Evolutionary conservation across 768 basidiomycete species (phyloP).

Genomic region (Leccinellum luteum): DNA sequence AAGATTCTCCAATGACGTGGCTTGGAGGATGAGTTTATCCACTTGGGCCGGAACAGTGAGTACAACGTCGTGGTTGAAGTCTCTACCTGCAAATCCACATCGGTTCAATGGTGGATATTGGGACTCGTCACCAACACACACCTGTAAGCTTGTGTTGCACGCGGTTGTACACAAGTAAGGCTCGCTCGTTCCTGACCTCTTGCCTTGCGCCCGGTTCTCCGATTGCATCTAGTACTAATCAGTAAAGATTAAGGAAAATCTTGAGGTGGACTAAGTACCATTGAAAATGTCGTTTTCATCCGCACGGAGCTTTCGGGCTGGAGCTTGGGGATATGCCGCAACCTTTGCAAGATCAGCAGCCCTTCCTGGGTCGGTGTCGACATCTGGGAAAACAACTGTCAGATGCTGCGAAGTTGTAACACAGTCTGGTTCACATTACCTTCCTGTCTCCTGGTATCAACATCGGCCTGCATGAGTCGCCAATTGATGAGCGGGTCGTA

Average conservation of each 20-base stretch:
- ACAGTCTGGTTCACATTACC: slow-evolving; percentile 39
- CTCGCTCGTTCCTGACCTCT: slow-evolving; percentile 90
- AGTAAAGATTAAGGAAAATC: slow-evolving; percentile 1
- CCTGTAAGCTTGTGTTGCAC: slow-evolving; percentile 95
- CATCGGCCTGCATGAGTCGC: slow-evolving; percentile 86
- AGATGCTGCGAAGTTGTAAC: slow-evolving; percentile 1
- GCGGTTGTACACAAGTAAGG: slow-evolving; percentile 88
- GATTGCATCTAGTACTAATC: slow-evolving; percentile 34
- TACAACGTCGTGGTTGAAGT: slow-evolving; percentile 83
- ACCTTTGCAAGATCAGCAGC: slow-evolving; percentile 63
- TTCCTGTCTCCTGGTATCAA: slow-evolving; percentile 66
- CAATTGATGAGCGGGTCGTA: slow-evolving; percentile 98
- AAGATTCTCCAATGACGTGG: slow-evolving; percentile 90
- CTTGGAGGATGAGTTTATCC: slow-evolving; percentile 88
- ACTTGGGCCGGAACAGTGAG: slow-evolving; percentile 84
- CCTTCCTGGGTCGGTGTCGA: slow-evolving; percentile 50
- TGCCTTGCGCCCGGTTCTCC: slow-evolving; percentile 59
- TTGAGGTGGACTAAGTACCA: slow-evolving; percentile 44
- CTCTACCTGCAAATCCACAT: slow-evolving; percentile 56
- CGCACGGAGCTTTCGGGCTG: slow-evolving; percentile 77
- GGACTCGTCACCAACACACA: slow-evolving; percentile 21
- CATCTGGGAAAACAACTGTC: slow-evolving; percentile 26
- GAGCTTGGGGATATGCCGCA: slow-evolving; percentile 74
- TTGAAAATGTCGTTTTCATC: slow-evolving; percentile 95
- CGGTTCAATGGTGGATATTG: background rate